A percentile compares a stretch with the other conserved stretches of the same genome.
Evolutionary conservation across 768 basidiomycete species (phyloP).

Genomic region (Lactarius sanguifluus): DNA sequence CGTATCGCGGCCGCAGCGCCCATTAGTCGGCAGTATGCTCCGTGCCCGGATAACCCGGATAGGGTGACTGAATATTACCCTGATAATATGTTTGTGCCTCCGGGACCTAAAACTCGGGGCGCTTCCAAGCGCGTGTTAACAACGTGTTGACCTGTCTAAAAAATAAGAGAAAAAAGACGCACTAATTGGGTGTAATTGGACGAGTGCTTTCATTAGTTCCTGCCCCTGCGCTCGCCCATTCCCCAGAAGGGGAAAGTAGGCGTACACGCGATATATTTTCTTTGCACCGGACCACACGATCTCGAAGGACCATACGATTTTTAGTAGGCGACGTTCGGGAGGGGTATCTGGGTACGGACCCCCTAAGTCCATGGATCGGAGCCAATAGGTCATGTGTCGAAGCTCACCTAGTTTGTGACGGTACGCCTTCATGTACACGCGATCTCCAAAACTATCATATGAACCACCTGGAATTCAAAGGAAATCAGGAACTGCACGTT

Average conservation of each 20-base stretch:
- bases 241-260: constrained; percentile 27
- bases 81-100: constrained; percentile 29
- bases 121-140: constrained; percentile 27
- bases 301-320: constrained; percentile 27
- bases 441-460: constrained; percentile 28
- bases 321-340: constrained; percentile 24
- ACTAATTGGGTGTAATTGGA: constrained; percentile 28
- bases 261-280: constrained; percentile 27
- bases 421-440: constrained; percentile 28
- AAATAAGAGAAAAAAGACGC: constrained; percentile 17
- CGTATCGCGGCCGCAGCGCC: constrained; percentile 28
- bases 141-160: constrained; percentile 18
- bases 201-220: constrained; percentile 27
- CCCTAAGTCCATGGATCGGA: constrained; percentile 26
- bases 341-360: constrained; percentile 22
- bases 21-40: constrained; percentile 26
- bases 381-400: neutral
- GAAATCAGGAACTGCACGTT: constrained; percentile 21
- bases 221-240: constrained; percentile 28
- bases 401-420: constrained; percentile 26
- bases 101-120: constrained; percentile 25
- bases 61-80: constrained; percentile 23
- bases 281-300: constrained; percentile 27
- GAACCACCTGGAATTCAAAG: constrained; percentile 21
- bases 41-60: constrained; percentile 25